Evolutionary conservation across 1,139 yeast genomes (phyloP).

Genomic region (Pneumocystis carinii): DNA sequence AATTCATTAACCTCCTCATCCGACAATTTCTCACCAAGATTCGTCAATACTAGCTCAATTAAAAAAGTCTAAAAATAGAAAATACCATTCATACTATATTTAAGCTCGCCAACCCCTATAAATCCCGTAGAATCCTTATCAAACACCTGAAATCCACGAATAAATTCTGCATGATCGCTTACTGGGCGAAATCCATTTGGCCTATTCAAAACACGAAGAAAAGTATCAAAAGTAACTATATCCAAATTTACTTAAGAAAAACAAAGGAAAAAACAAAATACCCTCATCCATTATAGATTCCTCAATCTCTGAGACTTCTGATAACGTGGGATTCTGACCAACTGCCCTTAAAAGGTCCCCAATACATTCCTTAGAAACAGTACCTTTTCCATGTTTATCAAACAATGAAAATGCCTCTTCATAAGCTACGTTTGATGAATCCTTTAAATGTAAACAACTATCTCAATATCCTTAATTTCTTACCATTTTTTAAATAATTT

Average conservation of each 20-base stretch:
- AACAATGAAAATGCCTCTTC: conserved; percentile 92
- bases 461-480: background rate
- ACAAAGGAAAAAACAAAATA: conserved; percentile 12
- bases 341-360: conserved; percentile 94
- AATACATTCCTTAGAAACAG: conserved; percentile 70
- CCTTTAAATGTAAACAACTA: background rate
- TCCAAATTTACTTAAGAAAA: conserved; percentile 14
- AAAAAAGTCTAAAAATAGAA: background rate
- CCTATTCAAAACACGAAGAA: conserved; percentile 62
- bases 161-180: conserved; percentile 92
- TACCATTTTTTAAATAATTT: background rate
- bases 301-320: conserved; percentile 56
- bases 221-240: conserved; percentile 60
- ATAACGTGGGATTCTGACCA: conserved; percentile 94
- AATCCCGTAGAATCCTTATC: conserved; percentile 92
- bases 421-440: conserved; percentile 48
- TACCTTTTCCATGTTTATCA: conserved; percentile 92
- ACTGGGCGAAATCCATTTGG: conserved; percentile 82
- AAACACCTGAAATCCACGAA: conserved; percentile 93
- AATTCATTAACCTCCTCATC: conserved; percentile 91
- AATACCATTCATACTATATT: conserved; percentile 36
- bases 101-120: conserved; percentile 91
- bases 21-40: conserved; percentile 80
- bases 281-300: conserved; percentile 27
- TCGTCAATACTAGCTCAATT: conserved; percentile 42